Conservation (phyloP, 1,284 basidiomycete genomes). For the Porphyrellus sp. region DNA sequence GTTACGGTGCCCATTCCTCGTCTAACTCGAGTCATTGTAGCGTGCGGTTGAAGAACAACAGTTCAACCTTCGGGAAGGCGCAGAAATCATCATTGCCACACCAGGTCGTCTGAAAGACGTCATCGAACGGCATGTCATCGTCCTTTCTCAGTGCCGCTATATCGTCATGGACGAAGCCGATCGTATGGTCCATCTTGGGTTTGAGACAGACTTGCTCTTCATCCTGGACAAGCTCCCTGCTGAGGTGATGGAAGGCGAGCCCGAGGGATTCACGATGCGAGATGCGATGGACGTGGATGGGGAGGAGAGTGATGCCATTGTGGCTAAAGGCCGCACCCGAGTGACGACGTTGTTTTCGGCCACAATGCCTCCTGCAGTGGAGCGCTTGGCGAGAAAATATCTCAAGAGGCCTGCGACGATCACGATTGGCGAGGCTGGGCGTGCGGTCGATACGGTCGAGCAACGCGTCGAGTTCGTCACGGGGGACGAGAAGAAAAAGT, state of each 20-base stretch:
- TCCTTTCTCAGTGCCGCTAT: conserved; percentile 94
- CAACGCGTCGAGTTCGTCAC: conserved; percentile 92
- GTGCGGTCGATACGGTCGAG: conserved; percentile 97
- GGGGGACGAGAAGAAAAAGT: conserved; percentile 95
- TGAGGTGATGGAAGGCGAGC: conserved; percentile 82
- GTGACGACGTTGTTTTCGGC: conserved; percentile 95
- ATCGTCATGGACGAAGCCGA: conserved; percentile 99
- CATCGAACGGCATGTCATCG: conserved; percentile 92
- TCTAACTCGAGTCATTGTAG: conserved; percentile 36
- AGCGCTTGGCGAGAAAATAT: conserved; percentile 92
- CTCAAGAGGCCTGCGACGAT: conserved; percentile 90
- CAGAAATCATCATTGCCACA: conserved; percentile 97
- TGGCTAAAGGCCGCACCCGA: conserved; percentile 73
- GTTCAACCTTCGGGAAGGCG: conserved; percentile 91
- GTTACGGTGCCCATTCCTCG: conserved; percentile 1
- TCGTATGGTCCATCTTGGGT: conserved; percentile 97
- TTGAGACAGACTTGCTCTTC: conserved; percentile 91
- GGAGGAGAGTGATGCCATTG: conserved; percentile 38
- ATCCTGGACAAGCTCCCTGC: conserved; percentile 92
- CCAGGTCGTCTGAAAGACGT: conserved; percentile 98
- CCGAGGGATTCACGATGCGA: conserved; percentile 42
- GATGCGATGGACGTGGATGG: conserved; percentile 58
- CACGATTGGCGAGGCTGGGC: conserved; percentile 95
- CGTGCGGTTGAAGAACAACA: conserved; percentile 95
- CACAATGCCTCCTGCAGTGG: conserved; percentile 97